These are phyloP conservation scores for Penicillium argentinense DNA, from an alignment of 495 filamentous ascomycete genomes.

Conservation along the genomic window DNA sequence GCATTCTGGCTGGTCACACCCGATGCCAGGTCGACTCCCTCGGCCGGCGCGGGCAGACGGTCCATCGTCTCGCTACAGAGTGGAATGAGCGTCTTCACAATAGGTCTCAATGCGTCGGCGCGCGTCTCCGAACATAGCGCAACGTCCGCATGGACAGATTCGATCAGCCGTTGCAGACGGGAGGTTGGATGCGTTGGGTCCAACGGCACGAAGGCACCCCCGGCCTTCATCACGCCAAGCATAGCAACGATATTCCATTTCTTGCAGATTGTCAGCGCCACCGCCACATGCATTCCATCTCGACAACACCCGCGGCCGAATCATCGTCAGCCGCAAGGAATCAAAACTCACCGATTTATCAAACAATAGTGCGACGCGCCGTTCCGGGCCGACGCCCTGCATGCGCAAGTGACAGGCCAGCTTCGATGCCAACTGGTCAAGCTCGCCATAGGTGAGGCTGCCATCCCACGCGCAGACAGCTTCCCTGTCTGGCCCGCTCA, in stretches of 20 bases:
- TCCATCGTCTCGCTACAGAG: conserved; percentile 34
- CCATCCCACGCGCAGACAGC: conserved; percentile 62
- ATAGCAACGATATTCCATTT: conserved; percentile 58
- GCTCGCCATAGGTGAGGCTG: conserved; percentile 53
- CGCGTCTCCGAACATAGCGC: conserved; percentile 53
- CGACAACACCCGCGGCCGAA: neutral
- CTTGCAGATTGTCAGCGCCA: conserved; percentile 21
- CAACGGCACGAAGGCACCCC: conserved; percentile 58
- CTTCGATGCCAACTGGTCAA: conserved; percentile 47
- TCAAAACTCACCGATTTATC: conserved; percentile 53
- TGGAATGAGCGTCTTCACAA: conserved; percentile 35
- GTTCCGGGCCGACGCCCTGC: conserved; percentile 49
- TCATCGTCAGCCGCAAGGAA: no score
- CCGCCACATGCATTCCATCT: neutral
- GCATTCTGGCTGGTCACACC: conserved; percentile 36
- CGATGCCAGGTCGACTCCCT: conserved; percentile 24
- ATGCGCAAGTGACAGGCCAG: conserved; percentile 47
- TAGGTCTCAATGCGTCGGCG: conserved; percentile 23
- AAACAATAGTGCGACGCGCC: conserved; percentile 54
- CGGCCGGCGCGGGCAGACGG: conserved; percentile 19
- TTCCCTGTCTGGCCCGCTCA: conserved; percentile 38
- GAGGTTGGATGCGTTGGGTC: conserved; percentile 55
- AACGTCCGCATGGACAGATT: conserved; percentile 41
- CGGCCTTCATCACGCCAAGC: conserved; percentile 59
- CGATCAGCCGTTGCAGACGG: conserved; percentile 46